Evolutionary conservation across 106 monocot genomes (phyloP), one percentile per base, ranked within the genome.

Genomic region (Allium fistulosum): DNA sequence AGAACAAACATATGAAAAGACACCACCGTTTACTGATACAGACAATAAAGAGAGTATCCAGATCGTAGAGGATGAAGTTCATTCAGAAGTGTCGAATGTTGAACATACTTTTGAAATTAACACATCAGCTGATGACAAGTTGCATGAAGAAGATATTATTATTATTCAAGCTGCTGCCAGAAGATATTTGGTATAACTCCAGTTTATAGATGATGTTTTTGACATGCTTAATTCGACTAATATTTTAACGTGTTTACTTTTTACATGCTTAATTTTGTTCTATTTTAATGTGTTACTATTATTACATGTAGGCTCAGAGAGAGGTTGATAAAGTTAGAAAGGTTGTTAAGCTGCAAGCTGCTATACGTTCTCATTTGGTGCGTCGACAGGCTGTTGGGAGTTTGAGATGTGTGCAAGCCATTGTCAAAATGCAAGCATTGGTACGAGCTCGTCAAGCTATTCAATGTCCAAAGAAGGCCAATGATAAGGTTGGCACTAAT

Each of bases 271-370:
- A 12, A 17, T 53, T 7, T 53, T 9, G 14, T 8, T 12, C 11
- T 72, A 26, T 63, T 58, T 49, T 6, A 7, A 45, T 2, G 46
- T 47, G 10, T 48, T 59, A 16, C 10, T 57, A 3, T 9, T 57
- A 51, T 67, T 51, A 69, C 13, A 26, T 58, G 8, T 76, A 97
- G 96, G 85, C 81, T 76, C 77, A 67, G 37, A 81, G 72, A 66
- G 84, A 89, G 75, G 48, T 84, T 9, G 48, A 52, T 17, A 88
- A 87, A 61, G n/a, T 72, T 63, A 79, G 82, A 75, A 80, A 74
- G 57, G 68, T 90, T 71, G 81, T 99, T 61, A 99, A 84, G 74
- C 63, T 99, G 72, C 97, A 99, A 99, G 92, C 92, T 71, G 74
- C 59, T 68, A 68, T 92, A 37, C 92, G 97, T 71, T 80, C 92